Evolutionary conservation across 2,329 filamentous ascomycete species (phyloP).

Genomic region (Stagonosporopsis tanaceti): DNA sequence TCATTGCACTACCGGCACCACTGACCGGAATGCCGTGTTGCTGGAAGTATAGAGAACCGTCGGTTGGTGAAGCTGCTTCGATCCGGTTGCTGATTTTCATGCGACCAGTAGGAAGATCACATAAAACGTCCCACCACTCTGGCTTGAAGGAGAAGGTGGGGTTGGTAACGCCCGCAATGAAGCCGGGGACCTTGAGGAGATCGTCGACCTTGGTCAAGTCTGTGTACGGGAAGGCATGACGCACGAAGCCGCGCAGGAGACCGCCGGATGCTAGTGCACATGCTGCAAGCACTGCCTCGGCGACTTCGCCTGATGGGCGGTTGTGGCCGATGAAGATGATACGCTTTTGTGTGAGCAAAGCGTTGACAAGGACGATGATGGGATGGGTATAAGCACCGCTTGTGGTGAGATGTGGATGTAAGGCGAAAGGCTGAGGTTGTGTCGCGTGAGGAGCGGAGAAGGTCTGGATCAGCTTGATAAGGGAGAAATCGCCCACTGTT

Average conservation of each 20-base stretch:
- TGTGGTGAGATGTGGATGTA: slow-evolving; percentile 92
- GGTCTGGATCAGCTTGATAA: slow-evolving; percentile 96
- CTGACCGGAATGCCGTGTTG: slow-evolving; percentile 62
- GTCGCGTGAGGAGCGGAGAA: slow-evolving; percentile 86
- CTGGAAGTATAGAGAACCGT: slow-evolving; percentile 87
- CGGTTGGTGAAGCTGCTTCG: slow-evolving; percentile 79
- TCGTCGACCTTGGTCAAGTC: slow-evolving; percentile 98
- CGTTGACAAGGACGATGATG: slow-evolving; percentile 93
- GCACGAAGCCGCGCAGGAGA: slow-evolving; percentile 89
- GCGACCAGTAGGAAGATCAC: slow-evolving; percentile 87
- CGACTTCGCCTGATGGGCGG: slow-evolving; percentile 92
- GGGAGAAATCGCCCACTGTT: slow-evolving; percentile 95
- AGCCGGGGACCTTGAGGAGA: slow-evolving; percentile 91
- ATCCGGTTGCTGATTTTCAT: slow-evolving; percentile 95
- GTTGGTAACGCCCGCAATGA: slow-evolving; percentile 97
- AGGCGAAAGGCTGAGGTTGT: slow-evolving; percentile 80
- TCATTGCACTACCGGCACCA: slow-evolving; percentile 24
- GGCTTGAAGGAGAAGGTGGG: slow-evolving; percentile 93
- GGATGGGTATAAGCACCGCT: slow-evolving; percentile 90
- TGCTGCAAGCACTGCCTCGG: slow-evolving; percentile 96
- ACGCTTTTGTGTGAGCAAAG: slow-evolving; percentile 92
- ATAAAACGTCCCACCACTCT: slow-evolving; percentile 98
- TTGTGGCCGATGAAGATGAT: slow-evolving; percentile 97
- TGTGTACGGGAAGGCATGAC: slow-evolving; percentile 97
- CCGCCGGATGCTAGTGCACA: slow-evolving; percentile 93